Percentiles rank a stretch among this genome's conserved stretches.
Conservation (phyloP, 2,329 filamentous ascomycete species). For the Penicillium sp. region DNA sequence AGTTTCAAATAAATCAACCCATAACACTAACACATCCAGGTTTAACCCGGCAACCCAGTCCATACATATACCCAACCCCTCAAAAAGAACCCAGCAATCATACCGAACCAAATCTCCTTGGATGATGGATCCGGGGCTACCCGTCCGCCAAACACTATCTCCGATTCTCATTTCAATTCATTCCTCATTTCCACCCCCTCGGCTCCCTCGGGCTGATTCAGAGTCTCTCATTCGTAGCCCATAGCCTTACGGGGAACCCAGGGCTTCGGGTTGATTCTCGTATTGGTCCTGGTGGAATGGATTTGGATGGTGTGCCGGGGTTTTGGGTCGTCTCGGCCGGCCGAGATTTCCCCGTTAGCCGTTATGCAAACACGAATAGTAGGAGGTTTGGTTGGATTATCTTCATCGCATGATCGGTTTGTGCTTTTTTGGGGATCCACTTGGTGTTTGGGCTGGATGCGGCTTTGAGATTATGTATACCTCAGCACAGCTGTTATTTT, state of each 20-base stretch:
- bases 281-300: not conserved
- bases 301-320: too few species aligned
- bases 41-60: not conserved
- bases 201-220: too few species aligned
- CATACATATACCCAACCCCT: too few species aligned
- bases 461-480: too few species aligned
- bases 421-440: not conserved
- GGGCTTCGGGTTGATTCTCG: not conserved
- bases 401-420: not conserved
- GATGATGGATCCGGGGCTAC: not conserved
- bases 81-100: not conserved
- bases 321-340: slow-evolving; percentile 18
- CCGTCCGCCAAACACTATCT: not conserved
- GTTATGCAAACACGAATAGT: not conserved
- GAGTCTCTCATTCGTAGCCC: slow-evolving; percentile 8
- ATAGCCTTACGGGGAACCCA: not conserved
- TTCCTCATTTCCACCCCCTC: not conserved
- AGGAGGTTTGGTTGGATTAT: not conserved
- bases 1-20: not conserved
- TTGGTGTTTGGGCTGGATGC: not conserved
- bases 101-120: not conserved
- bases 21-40: not conserved
- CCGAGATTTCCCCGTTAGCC: slow-evolving; percentile 33
- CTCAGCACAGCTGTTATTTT: too few species aligned
- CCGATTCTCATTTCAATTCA: not conserved